Evolutionary conservation across 2,329 filamentous ascomycete genomes (phyloP).

Genomic region (Aspergillus aculeatus): DNA sequence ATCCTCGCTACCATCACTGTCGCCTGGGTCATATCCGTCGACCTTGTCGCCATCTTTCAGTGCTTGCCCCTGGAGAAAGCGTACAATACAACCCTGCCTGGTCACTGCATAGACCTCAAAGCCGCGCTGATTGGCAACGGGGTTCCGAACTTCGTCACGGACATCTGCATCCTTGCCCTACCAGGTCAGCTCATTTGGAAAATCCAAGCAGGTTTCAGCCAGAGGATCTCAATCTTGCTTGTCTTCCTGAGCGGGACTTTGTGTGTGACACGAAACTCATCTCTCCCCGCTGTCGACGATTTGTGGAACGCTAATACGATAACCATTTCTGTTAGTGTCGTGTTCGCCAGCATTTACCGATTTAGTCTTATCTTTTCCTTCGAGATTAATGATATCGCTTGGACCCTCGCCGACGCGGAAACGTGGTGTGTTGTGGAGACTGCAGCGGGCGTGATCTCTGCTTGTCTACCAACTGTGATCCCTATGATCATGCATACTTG

Average conservation of each 20-base stretch:
- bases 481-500: not conserved
- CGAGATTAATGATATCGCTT: slow-evolving; percentile 4
- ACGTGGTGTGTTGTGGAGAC: slow-evolving; percentile 10
- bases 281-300: no score
- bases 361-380: slow-evolving; percentile 7
- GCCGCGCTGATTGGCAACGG: no score
- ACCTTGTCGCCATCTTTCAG: slow-evolving; percentile 8
- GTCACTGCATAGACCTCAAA: no score
- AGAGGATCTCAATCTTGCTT: not conserved
- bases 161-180: no score
- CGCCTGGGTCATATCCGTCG: slow-evolving; percentile 7
- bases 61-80: no score
- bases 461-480: slow-evolving; percentile 5
- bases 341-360: not conserved
- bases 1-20: slow-evolving; percentile 1
- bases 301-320: no score
- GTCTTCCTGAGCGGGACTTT: no score
- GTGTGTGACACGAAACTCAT: no score
- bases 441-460: slow-evolving; percentile 2
- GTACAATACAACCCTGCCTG: no score
- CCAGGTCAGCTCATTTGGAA: no score
- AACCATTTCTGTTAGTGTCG: not conserved
- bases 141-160: no score
- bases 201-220: not conserved
- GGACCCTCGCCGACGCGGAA: slow-evolving; percentile 6